A percentile compares a stretch with the other conserved stretches of the same genome.
These are phyloP conservation scores for Salvia sclarea DNA, from an alignment of 305 asterid species.

Conservation along the genomic window DNA sequence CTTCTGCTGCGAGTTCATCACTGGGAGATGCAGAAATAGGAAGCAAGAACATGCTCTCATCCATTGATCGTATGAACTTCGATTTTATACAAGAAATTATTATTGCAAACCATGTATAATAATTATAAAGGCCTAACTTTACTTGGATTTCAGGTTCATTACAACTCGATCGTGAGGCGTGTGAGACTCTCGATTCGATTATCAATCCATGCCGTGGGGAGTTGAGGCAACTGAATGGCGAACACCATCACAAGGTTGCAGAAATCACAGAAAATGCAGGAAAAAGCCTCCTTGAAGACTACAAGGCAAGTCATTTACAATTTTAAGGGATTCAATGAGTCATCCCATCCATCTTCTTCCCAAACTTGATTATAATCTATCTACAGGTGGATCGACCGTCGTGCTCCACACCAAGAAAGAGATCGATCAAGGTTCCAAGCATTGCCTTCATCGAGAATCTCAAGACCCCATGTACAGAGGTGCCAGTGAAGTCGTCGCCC, in stretches of 20 bases:
- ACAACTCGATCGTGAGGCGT: slow-evolving; percentile 90
- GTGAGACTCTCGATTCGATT: slow-evolving; percentile 67
- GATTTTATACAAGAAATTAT: neutral
- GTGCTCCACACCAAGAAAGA: slow-evolving; percentile 77
- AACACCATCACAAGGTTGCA: slow-evolving; percentile 71
- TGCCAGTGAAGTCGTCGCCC: slow-evolving; percentile 61
- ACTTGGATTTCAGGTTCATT: slow-evolving; percentile 41
- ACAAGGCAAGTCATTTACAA: slow-evolving; percentile 38
- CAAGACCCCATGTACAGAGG: slow-evolving; percentile 72
- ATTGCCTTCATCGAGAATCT: slow-evolving; percentile 75
- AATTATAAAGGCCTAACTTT: neutral
- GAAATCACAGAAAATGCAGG: slow-evolving; percentile 86
- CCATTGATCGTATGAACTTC: slow-evolving; percentile 62
- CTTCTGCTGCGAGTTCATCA: slow-evolving; percentile 70
- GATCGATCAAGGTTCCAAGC: slow-evolving; percentile 70
- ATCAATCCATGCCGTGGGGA: slow-evolving; percentile 77
- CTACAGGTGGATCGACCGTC: slow-evolving; percentile 85
- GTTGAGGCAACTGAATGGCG: slow-evolving; percentile 71
- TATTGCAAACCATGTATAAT: neutral
- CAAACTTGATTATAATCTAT: too few relatives aligned
- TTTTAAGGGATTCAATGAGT: neutral
- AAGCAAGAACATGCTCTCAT: slow-evolving; percentile 68
- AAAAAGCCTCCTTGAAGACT: slow-evolving; percentile 77
- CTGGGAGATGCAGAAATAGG: slow-evolving; percentile 67
- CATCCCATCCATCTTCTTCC: slow-evolving; percentile 10